Conservation (phyloP, 2,329 filamentous ascomycete species). For the Botrytis byssoidea region DNA sequence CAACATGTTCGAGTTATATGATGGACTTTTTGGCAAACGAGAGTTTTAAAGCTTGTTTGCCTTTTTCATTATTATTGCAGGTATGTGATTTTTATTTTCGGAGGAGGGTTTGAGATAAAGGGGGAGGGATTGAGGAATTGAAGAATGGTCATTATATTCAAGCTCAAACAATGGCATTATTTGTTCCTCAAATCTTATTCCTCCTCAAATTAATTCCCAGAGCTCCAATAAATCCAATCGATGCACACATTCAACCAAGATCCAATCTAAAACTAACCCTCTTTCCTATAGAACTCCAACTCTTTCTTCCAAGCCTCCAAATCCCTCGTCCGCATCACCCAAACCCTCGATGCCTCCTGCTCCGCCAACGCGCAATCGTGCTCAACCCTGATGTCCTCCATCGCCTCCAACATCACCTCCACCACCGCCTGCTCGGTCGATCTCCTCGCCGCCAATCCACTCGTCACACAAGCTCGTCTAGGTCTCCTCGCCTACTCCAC, state of each 20-base stretch:
- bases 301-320: slow-evolving; percentile 79
- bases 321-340: slow-evolving; percentile 69
- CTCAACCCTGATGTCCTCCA: slow-evolving; percentile 58
- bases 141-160: not conserved
- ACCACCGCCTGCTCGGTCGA: slow-evolving; percentile 69
- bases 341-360: slow-evolving; percentile 78
- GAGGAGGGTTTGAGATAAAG: not conserved
- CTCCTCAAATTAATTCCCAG: not conserved
- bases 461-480: slow-evolving; percentile 71
- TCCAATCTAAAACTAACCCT: not conserved
- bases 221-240: not conserved
- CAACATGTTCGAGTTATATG: slow-evolving; percentile 36
- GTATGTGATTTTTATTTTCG: slow-evolving; percentile 43
- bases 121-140: not conserved
- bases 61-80: slow-evolving; percentile 79
- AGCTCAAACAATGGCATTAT: not conserved
- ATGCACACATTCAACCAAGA: slow-evolving; percentile 53
- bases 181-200: not conserved
- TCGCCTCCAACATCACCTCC: slow-evolving; percentile 64
- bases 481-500: slow-evolving; percentile 75
- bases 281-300: slow-evolving; percentile 63
- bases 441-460: slow-evolving; percentile 62
- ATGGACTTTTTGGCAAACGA: slow-evolving; percentile 33
- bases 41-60: slow-evolving; percentile 60
- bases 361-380: slow-evolving; percentile 65